A percentile compares a stretch with the other conserved stretches of the same genome.
Evolutionary conservation across 2,329 filamentous ascomycete genomes (phyloP).

Genomic region (Colletotrichum theobromicola): DNA sequence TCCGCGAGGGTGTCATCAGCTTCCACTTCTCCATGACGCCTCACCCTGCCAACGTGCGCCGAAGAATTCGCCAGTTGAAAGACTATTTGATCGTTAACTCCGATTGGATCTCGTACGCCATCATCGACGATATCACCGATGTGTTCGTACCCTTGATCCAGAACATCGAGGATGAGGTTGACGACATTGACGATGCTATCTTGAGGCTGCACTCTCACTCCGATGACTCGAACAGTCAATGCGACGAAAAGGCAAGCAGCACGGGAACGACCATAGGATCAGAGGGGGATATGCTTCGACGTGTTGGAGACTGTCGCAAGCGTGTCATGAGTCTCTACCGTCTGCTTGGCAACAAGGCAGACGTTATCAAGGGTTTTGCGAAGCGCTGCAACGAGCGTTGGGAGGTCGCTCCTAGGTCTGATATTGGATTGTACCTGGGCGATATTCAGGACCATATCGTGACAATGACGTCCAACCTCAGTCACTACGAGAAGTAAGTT

Average conservation of each 20-base stretch:
- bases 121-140: conserved; percentile 98
- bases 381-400: conserved; percentile 98
- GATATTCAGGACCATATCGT: conserved; percentile 99
- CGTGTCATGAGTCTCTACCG: conserved; percentile 97
- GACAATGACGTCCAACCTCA: conserved; percentile 96
- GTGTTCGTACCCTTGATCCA: conserved; percentile 93
- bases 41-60: conserved; percentile 93
- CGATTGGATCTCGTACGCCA: conserved; percentile 98
- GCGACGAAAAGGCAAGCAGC: conserved; percentile 52
- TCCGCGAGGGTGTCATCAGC: conserved; percentile 91
- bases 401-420: conserved; percentile 92
- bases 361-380: conserved; percentile 98
- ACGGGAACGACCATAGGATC: conserved; percentile 51
- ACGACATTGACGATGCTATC: conserved; percentile 94
- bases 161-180: conserved; percentile 92
- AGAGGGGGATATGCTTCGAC: conserved; percentile 84
- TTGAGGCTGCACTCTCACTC: conserved; percentile 75
- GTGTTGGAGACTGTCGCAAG: conserved; percentile 93
- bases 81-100: conserved; percentile 93
- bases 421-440: conserved; percentile 96
- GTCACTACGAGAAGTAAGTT: conserved; percentile 92
- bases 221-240: conserved; percentile 43
- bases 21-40: conserved; percentile 98
- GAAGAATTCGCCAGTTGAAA: conserved; percentile 88
- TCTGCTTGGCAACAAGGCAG: conserved; percentile 93